Base-by-base conservation (phyloP, 2,329 filamentous ascomycete genomes). In the Zymoseptoria tritici region DNA sequence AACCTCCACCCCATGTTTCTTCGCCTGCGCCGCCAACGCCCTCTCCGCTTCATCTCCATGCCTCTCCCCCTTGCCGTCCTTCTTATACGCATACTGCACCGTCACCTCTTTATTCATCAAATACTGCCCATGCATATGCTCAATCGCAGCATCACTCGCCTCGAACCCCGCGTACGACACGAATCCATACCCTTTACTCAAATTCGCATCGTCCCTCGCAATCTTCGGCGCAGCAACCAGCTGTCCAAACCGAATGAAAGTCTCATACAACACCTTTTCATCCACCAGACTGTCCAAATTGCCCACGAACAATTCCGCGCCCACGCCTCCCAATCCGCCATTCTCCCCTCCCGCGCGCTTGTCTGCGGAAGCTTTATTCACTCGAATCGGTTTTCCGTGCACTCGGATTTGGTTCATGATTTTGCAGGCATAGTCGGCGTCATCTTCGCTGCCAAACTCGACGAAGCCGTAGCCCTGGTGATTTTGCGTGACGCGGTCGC, bases 401-500 rank as follows among this genome's bases (percentile, higher is more conserved):
- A 99, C 80, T 62, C 92, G 88, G 67, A 97, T 88, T 73, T 93
- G 90, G 78, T 97, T 97, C 89, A 97, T 95, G 67, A 97, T 90
- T 72, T 93, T 88, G 68, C 91, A 89, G 21, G 94, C 93, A 79
- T 99, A 99, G 74, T 97, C 94, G 69, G 94, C 94, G 75, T 97
- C 94, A 71, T 91, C 87, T 73, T 96, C 91, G 67, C 89, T 92
- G 72, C 91, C 93, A 76, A 97, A 99, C 77, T 99, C 94, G 76
- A 99, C 94, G 77, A 99, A 99, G 70, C 94, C 94, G 80, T 97
- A 99, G 68, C 94, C 94, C 77, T 97, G 94, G 76, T 99, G 94
- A 59, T 87, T 88, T 73, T 97, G 91, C 53, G 94, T 97, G 68
- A 99, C 94, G 75, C 94, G 90, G 76, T 99, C 94, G 81, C 97